These are phyloP conservation scores for Podaxis sp. DNA, from an alignment of 768 basidiomycete species.

Conservation along the genomic window DNA sequence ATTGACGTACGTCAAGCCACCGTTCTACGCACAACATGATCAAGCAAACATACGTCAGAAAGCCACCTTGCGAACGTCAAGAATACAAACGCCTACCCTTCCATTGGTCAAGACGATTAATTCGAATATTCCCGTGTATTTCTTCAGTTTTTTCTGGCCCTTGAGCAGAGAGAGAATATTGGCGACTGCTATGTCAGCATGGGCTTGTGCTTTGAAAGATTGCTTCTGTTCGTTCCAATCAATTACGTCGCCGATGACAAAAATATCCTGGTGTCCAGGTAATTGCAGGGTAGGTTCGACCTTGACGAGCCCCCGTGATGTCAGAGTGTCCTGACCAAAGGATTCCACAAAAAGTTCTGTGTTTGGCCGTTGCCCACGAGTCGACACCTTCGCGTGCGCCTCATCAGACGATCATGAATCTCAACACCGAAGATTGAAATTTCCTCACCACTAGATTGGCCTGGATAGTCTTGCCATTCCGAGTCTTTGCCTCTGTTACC, in stretches of 20 bases:
- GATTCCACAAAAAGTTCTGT: constrained; percentile 46
- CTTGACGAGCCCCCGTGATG: constrained; percentile 37
- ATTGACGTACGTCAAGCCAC: constrained; percentile 17
- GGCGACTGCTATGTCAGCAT: constrained; percentile 17
- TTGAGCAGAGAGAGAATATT: constrained; percentile 19
- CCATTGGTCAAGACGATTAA: constrained; percentile 16
- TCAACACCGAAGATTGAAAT: neutral
- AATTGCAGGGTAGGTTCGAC: constrained; percentile 41
- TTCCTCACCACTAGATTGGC: constrained; percentile 55
- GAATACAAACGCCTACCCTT: constrained; percentile 8
- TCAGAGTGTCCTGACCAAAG: constrained; percentile 32
- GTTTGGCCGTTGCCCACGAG: constrained; percentile 37
- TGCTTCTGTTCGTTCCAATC: constrained; percentile 25
- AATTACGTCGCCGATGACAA: constrained; percentile 25
- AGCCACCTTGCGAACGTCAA: neutral
- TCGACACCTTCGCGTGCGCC: constrained; percentile 25
- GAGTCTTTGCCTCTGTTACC: constrained; percentile 39
- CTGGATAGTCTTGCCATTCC: constrained; percentile 40
- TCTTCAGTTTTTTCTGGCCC: constrained; percentile 8
- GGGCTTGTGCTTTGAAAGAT: constrained; percentile 18
- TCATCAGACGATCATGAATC: neutral
- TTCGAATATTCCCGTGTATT: constrained; percentile 18
- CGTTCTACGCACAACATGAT: constrained; percentile 8
- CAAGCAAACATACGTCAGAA: neutral
- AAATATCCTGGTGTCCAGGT: constrained; percentile 20